A percentile compares a stretch with the other conserved stretches of the same genome.
These are phyloP conservation scores for Eucalyptus erythrocorys DNA, from an alignment of 345 rosid species.

Conservation along the genomic window DNA sequence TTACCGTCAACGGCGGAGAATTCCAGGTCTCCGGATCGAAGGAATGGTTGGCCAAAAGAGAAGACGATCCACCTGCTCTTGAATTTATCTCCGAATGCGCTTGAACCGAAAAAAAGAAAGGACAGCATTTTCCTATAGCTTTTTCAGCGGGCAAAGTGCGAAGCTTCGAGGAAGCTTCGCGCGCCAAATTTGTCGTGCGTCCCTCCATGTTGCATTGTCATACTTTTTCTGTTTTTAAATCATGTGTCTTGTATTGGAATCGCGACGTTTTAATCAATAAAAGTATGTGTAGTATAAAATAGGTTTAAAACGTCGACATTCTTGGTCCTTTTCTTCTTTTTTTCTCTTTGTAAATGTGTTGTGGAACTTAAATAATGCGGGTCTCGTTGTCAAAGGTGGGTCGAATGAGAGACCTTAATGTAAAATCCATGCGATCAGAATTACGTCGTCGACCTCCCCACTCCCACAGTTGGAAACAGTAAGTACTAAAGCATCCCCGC, in stretches of 20 bases:
- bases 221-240: not conserved
- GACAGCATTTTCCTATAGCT: accelerated
- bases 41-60: not conserved
- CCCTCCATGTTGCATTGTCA: not conserved
- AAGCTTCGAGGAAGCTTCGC: not conserved
- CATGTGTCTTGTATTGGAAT: not conserved
- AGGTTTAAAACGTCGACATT: not conserved
- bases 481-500: too few species aligned
- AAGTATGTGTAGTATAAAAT: too few species aligned
- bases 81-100: not conserved
- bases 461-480: not conserved
- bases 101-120: accelerated
- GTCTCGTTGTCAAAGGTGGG: not conserved
- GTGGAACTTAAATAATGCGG: not conserved
- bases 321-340: not conserved
- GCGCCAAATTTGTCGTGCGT: not conserved
- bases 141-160: not conserved
- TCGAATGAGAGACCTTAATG: not conserved
- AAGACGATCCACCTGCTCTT: accelerated
- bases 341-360: not conserved
- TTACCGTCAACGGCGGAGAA: not conserved
- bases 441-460: too few species aligned
- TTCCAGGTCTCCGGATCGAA: not conserved
- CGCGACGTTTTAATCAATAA: not conserved
- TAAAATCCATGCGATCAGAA: too few species aligned